phyloP scores from a whole-genome alignment of 2,329 filamentous ascomycete genomes.

The Zymoseptoria passerinii region DNA sequence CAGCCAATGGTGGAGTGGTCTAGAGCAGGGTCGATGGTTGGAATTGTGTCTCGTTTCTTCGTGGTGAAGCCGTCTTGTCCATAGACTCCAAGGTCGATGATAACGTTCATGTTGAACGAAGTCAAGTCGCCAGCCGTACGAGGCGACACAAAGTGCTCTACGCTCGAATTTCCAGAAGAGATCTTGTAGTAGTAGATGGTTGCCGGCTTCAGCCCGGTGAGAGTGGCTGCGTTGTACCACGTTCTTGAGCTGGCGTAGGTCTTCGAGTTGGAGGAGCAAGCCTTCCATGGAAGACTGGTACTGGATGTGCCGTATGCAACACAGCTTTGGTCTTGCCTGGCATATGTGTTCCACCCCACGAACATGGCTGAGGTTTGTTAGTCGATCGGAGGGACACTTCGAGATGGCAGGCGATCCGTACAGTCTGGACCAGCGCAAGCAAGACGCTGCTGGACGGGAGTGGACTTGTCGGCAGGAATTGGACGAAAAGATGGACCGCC shows the following conservation, averaged over 20 bases:
- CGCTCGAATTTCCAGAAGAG: conserved; percentile 46
- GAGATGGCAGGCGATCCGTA: conserved; percentile 18
- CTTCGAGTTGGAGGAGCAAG: conserved; percentile 40
- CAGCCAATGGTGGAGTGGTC: conserved; percentile 53
- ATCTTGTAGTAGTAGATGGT: conserved; percentile 56
- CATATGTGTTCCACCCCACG: conserved; percentile 51
- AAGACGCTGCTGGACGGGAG: conserved; percentile 48
- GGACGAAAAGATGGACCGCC: conserved; percentile 31
- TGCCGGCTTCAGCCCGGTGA: conserved; percentile 41
- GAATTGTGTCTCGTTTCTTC: conserved; percentile 43
- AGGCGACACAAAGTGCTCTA: conserved; percentile 48
- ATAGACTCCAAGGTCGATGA: conserved; percentile 50
- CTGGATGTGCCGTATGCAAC: conserved; percentile 45
- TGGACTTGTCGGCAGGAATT: conserved; percentile 44
- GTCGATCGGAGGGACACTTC: not conserved
- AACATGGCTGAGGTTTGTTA: conserved; percentile 37
- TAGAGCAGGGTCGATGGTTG: conserved; percentile 42
- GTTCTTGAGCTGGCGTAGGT: conserved; percentile 50
- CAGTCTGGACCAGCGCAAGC: conserved; percentile 44
- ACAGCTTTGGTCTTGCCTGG: conserved; percentile 38
- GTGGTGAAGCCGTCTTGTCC: conserved; percentile 48
- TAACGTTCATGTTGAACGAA: conserved; percentile 43
- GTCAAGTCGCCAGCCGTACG: conserved; percentile 48
- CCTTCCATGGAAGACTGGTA: conserved; percentile 30
- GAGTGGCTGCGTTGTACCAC: conserved; percentile 42